These are phyloP conservation scores for Populus alba DNA, from an alignment of 345 rosid genomes.

Conservation along the genomic window DNA sequence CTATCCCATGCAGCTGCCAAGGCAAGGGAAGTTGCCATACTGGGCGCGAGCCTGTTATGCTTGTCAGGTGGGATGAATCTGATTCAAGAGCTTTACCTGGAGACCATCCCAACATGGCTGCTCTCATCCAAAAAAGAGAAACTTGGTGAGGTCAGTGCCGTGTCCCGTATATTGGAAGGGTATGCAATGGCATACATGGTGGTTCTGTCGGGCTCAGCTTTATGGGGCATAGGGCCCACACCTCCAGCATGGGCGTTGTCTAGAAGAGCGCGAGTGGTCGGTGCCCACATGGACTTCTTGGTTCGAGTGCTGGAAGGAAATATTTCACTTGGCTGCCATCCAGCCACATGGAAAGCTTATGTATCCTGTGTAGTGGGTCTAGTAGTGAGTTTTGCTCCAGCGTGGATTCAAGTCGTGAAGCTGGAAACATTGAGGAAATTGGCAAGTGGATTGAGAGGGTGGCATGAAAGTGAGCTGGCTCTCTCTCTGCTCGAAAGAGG, in stretches of 20 bases:
- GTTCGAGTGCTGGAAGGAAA: slow-evolving; percentile 49
- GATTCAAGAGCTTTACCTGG: slow-evolving; percentile 45
- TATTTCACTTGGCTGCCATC: slow-evolving; percentile 47
- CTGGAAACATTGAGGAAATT: slow-evolving; percentile 44
- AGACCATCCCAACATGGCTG: slow-evolving; percentile 59
- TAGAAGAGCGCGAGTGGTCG: slow-evolving; percentile 25
- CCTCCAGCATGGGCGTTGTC: slow-evolving; percentile 31
- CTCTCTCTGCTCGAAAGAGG: slow-evolving; percentile 60
- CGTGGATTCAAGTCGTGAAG: slow-evolving; percentile 51
- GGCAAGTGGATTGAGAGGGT: slow-evolving; percentile 48
- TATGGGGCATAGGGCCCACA: slow-evolving; percentile 34
- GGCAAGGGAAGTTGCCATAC: slow-evolving; percentile 49
- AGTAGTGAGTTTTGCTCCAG: slow-evolving; percentile 44
- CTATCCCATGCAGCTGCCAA: slow-evolving; percentile 39
- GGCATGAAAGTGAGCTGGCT: slow-evolving; percentile 57
- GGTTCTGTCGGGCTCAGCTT: slow-evolving; percentile 39
- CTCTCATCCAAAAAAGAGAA: slow-evolving; percentile 37
- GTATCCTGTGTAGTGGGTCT: slow-evolving; percentile 47
- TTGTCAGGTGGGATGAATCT: slow-evolving; percentile 48
- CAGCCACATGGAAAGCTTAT: slow-evolving; percentile 61
- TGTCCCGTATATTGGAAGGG: slow-evolving; percentile 43
- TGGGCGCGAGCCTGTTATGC: slow-evolving; percentile 57
- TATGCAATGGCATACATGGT: slow-evolving; percentile 57
- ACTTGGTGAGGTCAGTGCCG: slow-evolving; percentile 25
- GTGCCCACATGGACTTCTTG: slow-evolving; percentile 52